Base-by-base conservation (phyloP, 2,329 filamentous ascomycete genomes). In the Ceratocystis colombiana region DNA sequence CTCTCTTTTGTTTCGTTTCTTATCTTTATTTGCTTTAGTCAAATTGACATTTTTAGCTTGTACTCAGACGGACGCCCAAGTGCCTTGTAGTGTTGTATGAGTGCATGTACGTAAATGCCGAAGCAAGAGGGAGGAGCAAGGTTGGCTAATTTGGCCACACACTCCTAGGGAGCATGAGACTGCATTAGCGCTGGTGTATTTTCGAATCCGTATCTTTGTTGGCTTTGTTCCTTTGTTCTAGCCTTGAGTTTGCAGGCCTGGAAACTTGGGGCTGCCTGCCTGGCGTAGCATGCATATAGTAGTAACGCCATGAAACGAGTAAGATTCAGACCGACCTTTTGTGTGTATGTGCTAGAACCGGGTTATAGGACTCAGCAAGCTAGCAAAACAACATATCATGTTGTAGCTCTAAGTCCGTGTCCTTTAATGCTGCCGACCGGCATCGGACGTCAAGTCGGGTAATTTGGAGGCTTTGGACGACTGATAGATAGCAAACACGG, bases 271-370 rank as follows among this genome's bases (percentile, higher is more conserved):
- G 25, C 53, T 57, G 53, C 6, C 12, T 3, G 20, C 15, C 53
- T 33, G 53, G 22, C 28, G 10, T 57, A 12, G 22, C 28, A 57
- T 57, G 53, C 22, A 57, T 33, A 33, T 57, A 33, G 22, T 57
- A 33, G 53, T n/a, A 57, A 17, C 22, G 53, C 28, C 22, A 28
- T 57, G 53, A 57, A 57, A 57, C 53, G n/a, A 28, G 53, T n/a
- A 57, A 57, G 53, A 8, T 57, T 17, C 20, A 57, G 53, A 57
- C 53, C 53, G 53, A 57, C 53, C n/a, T 57, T 57, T 57, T n/a
- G 53, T 25, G 22, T 22, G 22, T n/a, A 28, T 25, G 22, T 22
- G 22, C 17, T 17, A 57, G 22, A 5, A 17, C 53, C 22, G 53
- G 53, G 53, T 33, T 57, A 17, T 15, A 30, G 28, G 53, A 57